Evolutionary conservation across 148 eudicot genomes (phyloP), one percentile per base, ranked within the genome.

Genomic region (Limonium bicolor): DNA sequence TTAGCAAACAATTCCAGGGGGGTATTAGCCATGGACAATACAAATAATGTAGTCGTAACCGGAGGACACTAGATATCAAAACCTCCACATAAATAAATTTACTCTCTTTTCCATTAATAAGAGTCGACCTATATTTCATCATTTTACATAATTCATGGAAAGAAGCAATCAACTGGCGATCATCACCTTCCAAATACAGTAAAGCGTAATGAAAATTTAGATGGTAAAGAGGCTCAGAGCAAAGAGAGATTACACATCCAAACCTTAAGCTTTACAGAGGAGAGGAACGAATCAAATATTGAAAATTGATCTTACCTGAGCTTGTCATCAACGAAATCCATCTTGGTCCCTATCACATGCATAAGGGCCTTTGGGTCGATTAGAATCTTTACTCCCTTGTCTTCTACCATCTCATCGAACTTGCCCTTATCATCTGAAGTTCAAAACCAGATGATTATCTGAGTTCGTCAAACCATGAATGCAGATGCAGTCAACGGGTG

Each of bases 261-360:
- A n/a, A n/a, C n/a, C n/a, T n/a, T n/a, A n/a, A n/a, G n/a, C n/a
- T n/a, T n/a, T n/a, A n/a, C n/a, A n/a, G n/a, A n/a, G n/a, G n/a
- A n/a, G n/a, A n/a, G n/a, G n/a, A n/a, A n/a, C n/a, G n/a, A n/a
- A n/a, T n/a, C n/a, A n/a, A n/a, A n/a, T n/a, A n/a, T n/a, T n/a
- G 8, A 42, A 9, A 47, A 39, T 27, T 3, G 10, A 22, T 63
- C 69, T 17, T 13, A 88, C 97, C 97, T 77, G 57, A 88, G 80
- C 54, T 83, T 88, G 61, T 83, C 97, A 44, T 88, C 97, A 4
- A 88, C 71, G 53, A 88, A 88, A 62, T 88, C 94, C 97, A 88
- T 88, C 62, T 81, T 68, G 23, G 97, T 88, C 45, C 94, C 94
- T 24, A 88, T 77, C 9, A 88, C 97, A 70, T 88, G 97, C 97